Evolutionary conservation across 768 basidiomycete genomes (phyloP).

Genomic region (Boletus sp.): DNA sequence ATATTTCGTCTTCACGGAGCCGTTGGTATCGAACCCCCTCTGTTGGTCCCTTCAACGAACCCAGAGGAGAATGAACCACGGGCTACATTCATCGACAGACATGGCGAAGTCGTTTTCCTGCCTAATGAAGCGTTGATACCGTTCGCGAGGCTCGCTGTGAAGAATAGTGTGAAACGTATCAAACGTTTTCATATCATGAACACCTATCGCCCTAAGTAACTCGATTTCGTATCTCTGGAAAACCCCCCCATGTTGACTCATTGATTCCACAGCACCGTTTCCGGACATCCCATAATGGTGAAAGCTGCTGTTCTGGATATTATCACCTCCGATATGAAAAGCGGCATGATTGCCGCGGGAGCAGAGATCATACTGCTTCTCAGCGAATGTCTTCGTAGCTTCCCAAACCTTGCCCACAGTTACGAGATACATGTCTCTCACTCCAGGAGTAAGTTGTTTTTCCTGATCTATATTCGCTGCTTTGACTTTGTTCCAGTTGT

Average conservation of each 20-base stretch:
- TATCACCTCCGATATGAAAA: constrained; percentile 66
- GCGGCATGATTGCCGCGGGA: constrained; percentile 63
- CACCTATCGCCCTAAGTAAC: constrained; percentile 65
- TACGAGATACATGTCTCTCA: constrained; percentile 82
- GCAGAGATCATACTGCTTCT: constrained; percentile 73
- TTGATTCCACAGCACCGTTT: constrained; percentile 43
- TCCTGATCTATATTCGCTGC: not conserved
- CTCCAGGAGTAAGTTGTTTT: constrained; percentile 54
- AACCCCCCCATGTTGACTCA: not conserved
- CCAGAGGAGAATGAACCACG: constrained; percentile 61
- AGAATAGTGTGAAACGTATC: constrained; percentile 61
- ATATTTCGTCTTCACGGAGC: constrained; percentile 91
- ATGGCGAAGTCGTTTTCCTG: constrained; percentile 71
- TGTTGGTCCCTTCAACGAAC: constrained; percentile 72
- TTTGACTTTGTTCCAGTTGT: constrained; percentile 47
- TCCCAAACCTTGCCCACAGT: constrained; percentile 62
- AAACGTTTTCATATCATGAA: constrained; percentile 81
- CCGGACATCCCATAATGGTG: constrained; percentile 68
- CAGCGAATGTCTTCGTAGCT: constrained; percentile 63
- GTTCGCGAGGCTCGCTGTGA: constrained; percentile 81
- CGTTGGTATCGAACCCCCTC: constrained; percentile 78
- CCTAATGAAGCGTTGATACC: constrained; percentile 71
- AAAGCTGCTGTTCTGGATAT: constrained; percentile 85
- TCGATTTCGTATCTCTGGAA: not conserved
- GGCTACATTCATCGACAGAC: constrained; percentile 74